These are phyloP conservation scores for Phialophora chinensis DNA, from an alignment of 2,329 filamentous ascomycete species.

Conservation along the genomic window DNA sequence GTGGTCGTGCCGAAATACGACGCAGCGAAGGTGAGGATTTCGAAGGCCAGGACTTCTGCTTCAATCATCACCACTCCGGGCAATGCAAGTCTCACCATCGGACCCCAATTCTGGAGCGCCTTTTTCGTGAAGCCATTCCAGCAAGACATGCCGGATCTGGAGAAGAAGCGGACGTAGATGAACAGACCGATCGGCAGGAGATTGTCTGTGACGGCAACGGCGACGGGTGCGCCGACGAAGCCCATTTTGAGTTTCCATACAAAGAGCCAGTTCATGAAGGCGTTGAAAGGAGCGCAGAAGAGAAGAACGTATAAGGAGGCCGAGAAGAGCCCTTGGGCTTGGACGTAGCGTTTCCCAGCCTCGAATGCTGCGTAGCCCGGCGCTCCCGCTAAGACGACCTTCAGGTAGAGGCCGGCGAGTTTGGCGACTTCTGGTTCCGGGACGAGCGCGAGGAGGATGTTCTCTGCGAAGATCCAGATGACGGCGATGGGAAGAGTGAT, in stretches of 20 bases:
- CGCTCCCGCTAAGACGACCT: slow-evolving; percentile 71
- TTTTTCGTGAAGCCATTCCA: slow-evolving; percentile 79
- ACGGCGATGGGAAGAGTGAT: slow-evolving; percentile 74
- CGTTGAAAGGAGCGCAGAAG: slow-evolving; percentile 81
- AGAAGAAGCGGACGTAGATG: slow-evolving; percentile 72
- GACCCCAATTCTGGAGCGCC: slow-evolving; percentile 75
- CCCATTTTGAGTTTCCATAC: slow-evolving; percentile 73
- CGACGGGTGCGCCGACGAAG: slow-evolving; percentile 80
- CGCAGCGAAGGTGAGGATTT: slow-evolving; percentile 82
- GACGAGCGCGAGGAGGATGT: slow-evolving; percentile 69
- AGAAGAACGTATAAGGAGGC: slow-evolving; percentile 83
- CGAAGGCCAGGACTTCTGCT: slow-evolving; percentile 91
- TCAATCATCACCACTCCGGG: slow-evolving; percentile 93
- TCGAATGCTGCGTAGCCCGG: slow-evolving; percentile 80
- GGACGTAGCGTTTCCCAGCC: slow-evolving; percentile 81
- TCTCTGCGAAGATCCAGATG: slow-evolving; percentile 72
- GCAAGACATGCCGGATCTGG: slow-evolving; percentile 67
- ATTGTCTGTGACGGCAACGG: slow-evolving; percentile 76
- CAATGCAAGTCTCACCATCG: slow-evolving; percentile 85
- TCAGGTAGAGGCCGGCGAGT: slow-evolving; percentile 75
- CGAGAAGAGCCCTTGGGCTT: slow-evolving; percentile 85
- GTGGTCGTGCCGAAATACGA: slow-evolving; percentile 79
- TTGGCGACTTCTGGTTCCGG: slow-evolving; percentile 73
- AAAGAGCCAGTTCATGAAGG: slow-evolving; percentile 78
- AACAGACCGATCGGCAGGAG: slow-evolving; percentile 75